Evolutionary conservation across 345 rosid species (phyloP).

Genomic region (Eucalyptus camaldulensis): DNA sequence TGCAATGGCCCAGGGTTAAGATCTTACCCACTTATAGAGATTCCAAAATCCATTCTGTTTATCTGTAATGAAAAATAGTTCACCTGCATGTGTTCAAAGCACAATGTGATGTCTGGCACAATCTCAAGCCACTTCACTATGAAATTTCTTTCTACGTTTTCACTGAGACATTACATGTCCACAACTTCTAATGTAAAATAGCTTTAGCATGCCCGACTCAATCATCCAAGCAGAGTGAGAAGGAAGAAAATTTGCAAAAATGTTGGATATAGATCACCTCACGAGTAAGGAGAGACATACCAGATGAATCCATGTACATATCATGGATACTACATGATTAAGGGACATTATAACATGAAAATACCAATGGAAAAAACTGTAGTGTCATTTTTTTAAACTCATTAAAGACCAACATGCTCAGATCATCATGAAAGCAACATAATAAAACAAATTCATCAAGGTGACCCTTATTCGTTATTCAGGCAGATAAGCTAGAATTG

Average conservation of each 20-base stretch:
- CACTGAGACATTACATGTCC: background rate
- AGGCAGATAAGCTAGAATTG: background rate
- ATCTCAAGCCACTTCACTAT: background rate
- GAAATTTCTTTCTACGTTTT: background rate
- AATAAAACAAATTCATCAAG: background rate
- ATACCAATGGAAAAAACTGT: background rate
- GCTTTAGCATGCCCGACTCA: background rate
- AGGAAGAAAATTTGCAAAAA: background rate
- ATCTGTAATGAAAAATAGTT: conserved; percentile 74
- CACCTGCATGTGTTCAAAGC: conserved; percentile 48
- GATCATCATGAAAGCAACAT: background rate
- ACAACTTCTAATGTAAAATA: background rate
- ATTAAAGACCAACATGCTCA: background rate
- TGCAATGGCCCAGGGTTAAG: background rate
- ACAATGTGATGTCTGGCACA: background rate
- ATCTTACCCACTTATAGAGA: conserved; percentile 81
- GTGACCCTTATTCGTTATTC: background rate
- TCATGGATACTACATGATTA: background rate
- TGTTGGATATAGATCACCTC: background rate
- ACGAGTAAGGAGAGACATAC: background rate
- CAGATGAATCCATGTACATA: background rate
- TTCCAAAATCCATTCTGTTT: conserved; percentile 87
- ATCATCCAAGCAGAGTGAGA: background rate
- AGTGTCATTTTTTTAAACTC: background rate
- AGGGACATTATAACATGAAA: background rate